Evolutionary conservation across 306 rosid genomes (phyloP).

Genomic region (Styphnolobium japonicum): DNA sequence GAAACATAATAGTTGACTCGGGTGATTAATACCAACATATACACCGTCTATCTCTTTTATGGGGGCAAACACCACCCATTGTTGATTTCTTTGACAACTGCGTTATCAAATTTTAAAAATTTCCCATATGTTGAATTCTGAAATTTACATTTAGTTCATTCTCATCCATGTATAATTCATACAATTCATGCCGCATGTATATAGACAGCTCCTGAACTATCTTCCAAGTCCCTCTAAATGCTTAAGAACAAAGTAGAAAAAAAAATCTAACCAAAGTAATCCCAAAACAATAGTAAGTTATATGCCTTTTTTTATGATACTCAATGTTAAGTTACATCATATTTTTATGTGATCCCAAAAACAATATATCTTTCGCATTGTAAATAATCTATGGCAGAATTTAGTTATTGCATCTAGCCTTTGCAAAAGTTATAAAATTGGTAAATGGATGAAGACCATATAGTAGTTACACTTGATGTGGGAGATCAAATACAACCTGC

Average conservation of each 20-base stretch:
- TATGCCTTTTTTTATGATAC: not conserved
- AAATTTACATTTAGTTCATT: not conserved
- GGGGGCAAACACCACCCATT: not conserved
- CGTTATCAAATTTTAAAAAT: not conserved
- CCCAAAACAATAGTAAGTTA: not conserved
- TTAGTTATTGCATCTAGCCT: slow-evolving; percentile 5
- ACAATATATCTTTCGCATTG: not conserved
- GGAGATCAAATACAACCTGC: not conserved
- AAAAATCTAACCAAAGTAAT: not conserved
- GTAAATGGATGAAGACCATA: not conserved
- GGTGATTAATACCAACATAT: not conserved
- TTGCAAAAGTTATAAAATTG: not conserved
- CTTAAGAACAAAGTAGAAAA: not conserved
- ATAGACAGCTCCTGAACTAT: not conserved
- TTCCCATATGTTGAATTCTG: not conserved
- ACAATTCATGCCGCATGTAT: not conserved
- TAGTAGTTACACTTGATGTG: not conserved
- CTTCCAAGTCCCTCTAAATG: not conserved
- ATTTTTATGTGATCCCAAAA: not conserved
- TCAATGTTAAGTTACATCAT: not conserved
- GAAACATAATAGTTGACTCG: not conserved
- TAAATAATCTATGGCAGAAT: not conserved
- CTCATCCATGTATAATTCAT: not conserved
- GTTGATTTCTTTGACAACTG: not conserved
- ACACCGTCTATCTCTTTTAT: not conserved